Evolutionary conservation across 2,329 filamentous ascomycete genomes (phyloP), one percentile per base, ranked within the genome.

Genomic region (Phaeosphaeria sp.): DNA sequence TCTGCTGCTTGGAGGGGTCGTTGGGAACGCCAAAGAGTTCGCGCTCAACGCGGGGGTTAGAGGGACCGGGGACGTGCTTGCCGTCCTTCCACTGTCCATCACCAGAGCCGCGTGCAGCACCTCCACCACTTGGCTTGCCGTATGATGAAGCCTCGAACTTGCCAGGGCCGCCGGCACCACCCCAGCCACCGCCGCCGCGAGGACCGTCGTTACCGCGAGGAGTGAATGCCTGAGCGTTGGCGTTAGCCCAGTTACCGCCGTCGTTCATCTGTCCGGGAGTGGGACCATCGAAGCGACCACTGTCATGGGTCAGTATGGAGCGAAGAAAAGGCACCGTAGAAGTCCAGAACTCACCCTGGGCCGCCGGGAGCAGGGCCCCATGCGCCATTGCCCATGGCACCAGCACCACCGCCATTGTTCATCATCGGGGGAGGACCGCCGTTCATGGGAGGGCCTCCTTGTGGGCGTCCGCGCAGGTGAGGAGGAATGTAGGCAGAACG

Each of bases 81-180:
- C 95, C 95, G 68, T 98, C 94, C 74, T 89, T 89, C 95, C 95
- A 99, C 83, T 92, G 89, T 73, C 95, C 95, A 75, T 98, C 95
- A 73, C 95, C 95, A 77, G 93, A 96, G 72, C 93, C 93, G 72
- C 90, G 89, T 72, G 88, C 84, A 73, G 84, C 70, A 67, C 83
- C 82, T 63, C 74, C 73, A 63, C 63, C 73, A 64, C 79, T 78
- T 58, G 82, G 80, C 73, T 81, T 83, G 61, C 85, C 85, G 71
- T 90, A 90, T 57, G 82, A 85, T 75, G 85, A 87, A 66, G 86
- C 83, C 74, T 90, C 86, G 75, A 89, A 89, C 64, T 79, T 78
- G 68, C 79, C 80, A 63, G 77, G 73, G 47, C 68, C 68, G 47
- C 68, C 68, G 63, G 72, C 64, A 47, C 62, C 76, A 55, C 75